Evolutionary conservation across 2,329 filamentous ascomycete genomes (phyloP), one percentile per base, ranked within the genome.

Genomic region (Clathrospora elynae): DNA sequence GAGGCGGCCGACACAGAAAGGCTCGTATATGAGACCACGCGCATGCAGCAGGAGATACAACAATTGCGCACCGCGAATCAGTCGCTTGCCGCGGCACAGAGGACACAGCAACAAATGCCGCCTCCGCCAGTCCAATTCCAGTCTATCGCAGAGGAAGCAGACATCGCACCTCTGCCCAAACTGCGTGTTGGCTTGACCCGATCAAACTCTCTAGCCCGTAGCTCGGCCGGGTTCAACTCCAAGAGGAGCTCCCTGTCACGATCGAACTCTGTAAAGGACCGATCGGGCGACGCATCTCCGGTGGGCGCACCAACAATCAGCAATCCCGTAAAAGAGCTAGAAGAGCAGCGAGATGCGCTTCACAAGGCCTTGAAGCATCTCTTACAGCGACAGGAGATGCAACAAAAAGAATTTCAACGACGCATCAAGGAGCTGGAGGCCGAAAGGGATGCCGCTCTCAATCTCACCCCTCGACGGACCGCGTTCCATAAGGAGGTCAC

Each of bases 341-440:
- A 97, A 71, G 85, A 89, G 29, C 93, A 99, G 73, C 83, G 93
- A 32, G 92, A 99, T 70, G 91, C 92, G 1, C 78, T 99, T 5
- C 93, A 97, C 73, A 83, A 82, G 47, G 90, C 93, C 5, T 76
- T 99, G 38, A 91, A 88, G 73, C 89, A 84, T 48, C 78, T 99
- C 11, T 81, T 97, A 9, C 84, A 91, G 50, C 84, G 93, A 37
- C 90, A 96, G 55, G 87, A 92, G 52, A 80, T 86, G 65, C 89
- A 96, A 70, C 88, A 87, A 55, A 85, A 84, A 30, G 87, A 95
- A 55, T 90, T 91, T 54, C 78, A 86, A 55, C 95, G 95, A 73
- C 88, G 84, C 52, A 86, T 95, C 55, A 82, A 79, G 35, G 76
- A 84, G 35, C 76, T 97, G 6, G 89, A 95, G 70, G 73, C 78